Conservation (phyloP, 352 stramenopile species). For the Globisporangium sylvaticum region DNA sequence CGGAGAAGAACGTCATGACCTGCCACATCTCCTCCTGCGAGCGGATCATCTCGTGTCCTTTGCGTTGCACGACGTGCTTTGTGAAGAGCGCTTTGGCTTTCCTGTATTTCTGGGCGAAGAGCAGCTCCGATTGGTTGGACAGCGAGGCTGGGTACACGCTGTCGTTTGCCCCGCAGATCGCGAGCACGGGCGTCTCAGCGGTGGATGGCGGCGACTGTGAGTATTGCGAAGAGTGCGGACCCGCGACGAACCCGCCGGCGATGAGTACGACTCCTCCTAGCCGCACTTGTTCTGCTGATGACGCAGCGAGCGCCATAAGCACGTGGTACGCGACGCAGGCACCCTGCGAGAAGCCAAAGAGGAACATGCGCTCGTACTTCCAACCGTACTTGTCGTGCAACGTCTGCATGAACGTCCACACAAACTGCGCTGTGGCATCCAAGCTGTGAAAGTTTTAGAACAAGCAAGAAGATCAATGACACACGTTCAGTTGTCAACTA, state of each 20-base stretch:
- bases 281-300: conserved; percentile 4
- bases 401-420: conserved; percentile 43
- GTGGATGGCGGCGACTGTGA: neutral
- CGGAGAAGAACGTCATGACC: conserved; percentile 60
- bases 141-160: conserved; percentile 35
- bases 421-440: conserved; percentile 24
- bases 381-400: conserved; percentile 48
- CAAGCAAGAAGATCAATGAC: neutral
- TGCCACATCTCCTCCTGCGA: conserved; percentile 46
- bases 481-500: neutral
- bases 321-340: conserved; percentile 59
- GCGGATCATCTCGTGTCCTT: conserved; percentile 53
- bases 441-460: conserved; percentile 25
- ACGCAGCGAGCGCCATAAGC: conserved; percentile 28
- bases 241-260: conserved; percentile 36
- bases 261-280: conserved; percentile 54
- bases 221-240: conserved; percentile 22
- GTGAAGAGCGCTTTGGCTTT: conserved; percentile 13
- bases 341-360: conserved; percentile 68
- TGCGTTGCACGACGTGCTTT: conserved; percentile 19
- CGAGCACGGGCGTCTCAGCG: conserved; percentile 41
- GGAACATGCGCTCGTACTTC: conserved; percentile 47
- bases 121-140: conserved; percentile 19
- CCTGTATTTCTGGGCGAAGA: conserved; percentile 26
- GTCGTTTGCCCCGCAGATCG: conserved; percentile 35